Evolutionary conservation across 1,284 basidiomycete species (phyloP).

Genomic region (Lentinula novae-zelandiae): DNA sequence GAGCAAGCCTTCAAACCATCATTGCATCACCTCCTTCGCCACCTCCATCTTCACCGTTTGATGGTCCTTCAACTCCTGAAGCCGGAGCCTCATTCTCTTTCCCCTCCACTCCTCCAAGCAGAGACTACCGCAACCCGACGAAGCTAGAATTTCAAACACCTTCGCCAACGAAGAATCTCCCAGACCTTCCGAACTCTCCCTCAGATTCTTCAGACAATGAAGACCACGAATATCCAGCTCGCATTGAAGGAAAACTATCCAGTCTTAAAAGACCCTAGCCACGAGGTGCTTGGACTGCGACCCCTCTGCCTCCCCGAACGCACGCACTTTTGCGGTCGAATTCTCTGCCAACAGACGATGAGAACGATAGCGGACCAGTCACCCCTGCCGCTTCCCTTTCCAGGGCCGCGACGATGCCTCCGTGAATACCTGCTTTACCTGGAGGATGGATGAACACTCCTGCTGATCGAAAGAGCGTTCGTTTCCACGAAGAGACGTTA

Average conservation of each 20-base stretch:
- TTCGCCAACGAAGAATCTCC: conserved; percentile 53
- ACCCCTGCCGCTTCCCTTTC: conserved; percentile 44
- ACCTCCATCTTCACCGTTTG: conserved; percentile 26
- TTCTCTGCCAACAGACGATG: conserved; percentile 22
- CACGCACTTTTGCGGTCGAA: conserved; percentile 22
- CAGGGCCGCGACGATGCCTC: conserved; percentile 37
- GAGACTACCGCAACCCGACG: conserved; percentile 34
- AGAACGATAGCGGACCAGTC: conserved; percentile 26
- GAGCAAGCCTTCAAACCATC: conserved; percentile 18
- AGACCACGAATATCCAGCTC: conserved; percentile 18
- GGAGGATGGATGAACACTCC: conserved; percentile 69
- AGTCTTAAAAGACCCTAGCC: conserved; percentile 59
- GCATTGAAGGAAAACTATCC: conserved; percentile 23
- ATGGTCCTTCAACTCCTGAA: conserved; percentile 17
- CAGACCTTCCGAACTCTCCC: conserved; percentile 59
- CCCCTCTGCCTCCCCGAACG: conserved; percentile 40
- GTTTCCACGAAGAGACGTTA: conserved; percentile 44
- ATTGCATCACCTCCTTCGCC: conserved; percentile 21
- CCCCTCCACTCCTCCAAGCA: conserved; percentile 50
- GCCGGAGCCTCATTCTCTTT: conserved; percentile 22
- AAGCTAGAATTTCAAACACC: conserved; percentile 55
- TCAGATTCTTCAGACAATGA: conserved; percentile 43
- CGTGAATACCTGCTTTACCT: conserved; percentile 63
- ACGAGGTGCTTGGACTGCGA: conserved; percentile 66
- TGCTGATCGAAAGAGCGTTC: conserved; percentile 51